Conservation (phyloP, 108 stramenopile genomes). For the Poteriospumella lacustris region DNA sequence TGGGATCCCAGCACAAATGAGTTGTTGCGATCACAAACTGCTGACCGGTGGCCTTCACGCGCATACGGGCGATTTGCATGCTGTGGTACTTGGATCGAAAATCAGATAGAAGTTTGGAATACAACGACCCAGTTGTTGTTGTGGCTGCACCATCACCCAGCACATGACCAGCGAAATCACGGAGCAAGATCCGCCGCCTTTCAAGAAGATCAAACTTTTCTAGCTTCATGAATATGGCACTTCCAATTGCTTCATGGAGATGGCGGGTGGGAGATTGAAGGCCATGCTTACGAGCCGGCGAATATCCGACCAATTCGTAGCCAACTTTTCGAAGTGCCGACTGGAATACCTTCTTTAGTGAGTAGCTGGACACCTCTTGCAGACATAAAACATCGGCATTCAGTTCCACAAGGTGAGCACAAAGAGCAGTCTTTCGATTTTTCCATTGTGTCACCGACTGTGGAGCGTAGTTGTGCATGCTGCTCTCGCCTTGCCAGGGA, state of each 20-base stretch:
- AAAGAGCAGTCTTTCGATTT: background rate
- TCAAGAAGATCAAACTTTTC: background rate
- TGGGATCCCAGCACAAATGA: conserved; percentile 27
- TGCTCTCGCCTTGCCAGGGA: background rate
- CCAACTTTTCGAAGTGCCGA: background rate
- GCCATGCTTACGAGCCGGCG: background rate
- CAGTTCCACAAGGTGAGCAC: background rate
- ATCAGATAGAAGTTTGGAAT: too few relatives aligned
- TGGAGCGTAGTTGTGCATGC: conserved; percentile 7
- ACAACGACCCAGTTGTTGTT: too few relatives aligned
- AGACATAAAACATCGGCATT: background rate
- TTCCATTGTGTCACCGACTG: background rate
- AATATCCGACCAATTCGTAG: background rate
- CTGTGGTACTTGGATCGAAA: background rate
- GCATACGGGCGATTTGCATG: background rate
- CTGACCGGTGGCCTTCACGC: background rate
- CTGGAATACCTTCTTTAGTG: background rate
- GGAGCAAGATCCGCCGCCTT: background rate
- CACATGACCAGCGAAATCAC: background rate
- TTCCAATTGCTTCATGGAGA: background rate
- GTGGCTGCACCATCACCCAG: too few relatives aligned
- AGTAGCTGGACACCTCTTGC: background rate
- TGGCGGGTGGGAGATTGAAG: too few relatives aligned
- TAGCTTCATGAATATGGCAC: background rate
- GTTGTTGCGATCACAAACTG: background rate